These are phyloP conservation scores for Candida palmyrensis DNA, from an alignment of 805 yeast species.

Conservation along the genomic window DNA sequence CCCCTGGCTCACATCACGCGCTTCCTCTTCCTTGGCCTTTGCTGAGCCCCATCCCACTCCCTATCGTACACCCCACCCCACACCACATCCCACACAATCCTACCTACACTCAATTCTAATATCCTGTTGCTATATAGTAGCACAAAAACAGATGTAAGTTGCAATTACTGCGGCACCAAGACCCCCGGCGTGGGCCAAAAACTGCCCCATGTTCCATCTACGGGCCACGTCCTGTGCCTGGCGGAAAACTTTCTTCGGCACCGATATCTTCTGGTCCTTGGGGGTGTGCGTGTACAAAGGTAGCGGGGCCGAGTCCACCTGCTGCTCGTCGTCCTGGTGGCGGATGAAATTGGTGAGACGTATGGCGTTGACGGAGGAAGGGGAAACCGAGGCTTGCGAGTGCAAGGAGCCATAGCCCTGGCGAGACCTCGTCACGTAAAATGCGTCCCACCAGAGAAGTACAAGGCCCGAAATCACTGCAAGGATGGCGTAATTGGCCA, in stretches of 20 bases:
- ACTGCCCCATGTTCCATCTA: conserved; percentile 15
- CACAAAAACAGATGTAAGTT: conserved; percentile 17
- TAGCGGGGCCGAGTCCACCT: conserved; percentile 7
- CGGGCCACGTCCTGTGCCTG: conserved; percentile 9
- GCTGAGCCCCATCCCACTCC: no score
- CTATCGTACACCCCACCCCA: no score
- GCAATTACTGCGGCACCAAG: conserved; percentile 15
- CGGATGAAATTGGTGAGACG: conserved; percentile 21
- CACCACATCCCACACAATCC: no score
- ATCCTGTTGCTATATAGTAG: conserved; percentile 17
- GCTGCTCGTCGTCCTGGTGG: conserved; percentile 22
- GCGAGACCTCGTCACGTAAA: no score
- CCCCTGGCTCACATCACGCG: no score
- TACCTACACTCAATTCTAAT: no score
- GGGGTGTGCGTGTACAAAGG: conserved; percentile 22
- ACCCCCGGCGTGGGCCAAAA: conserved; percentile 15
- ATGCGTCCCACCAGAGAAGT: conserved; percentile 25
- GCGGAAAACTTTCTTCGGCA: not conserved
- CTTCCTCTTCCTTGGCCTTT: no score
- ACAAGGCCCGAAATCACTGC: conserved; percentile 27
- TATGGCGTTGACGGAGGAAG: conserved; percentile 7
- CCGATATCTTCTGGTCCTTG: conserved; percentile 1
- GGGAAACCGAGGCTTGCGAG: no score
- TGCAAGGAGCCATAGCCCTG: no score
- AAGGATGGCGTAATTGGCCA: conserved; percentile 29